phyloP scores from a whole-genome alignment of 176 grass and related monocot genomes.

The Carex kokanica region DNA sequence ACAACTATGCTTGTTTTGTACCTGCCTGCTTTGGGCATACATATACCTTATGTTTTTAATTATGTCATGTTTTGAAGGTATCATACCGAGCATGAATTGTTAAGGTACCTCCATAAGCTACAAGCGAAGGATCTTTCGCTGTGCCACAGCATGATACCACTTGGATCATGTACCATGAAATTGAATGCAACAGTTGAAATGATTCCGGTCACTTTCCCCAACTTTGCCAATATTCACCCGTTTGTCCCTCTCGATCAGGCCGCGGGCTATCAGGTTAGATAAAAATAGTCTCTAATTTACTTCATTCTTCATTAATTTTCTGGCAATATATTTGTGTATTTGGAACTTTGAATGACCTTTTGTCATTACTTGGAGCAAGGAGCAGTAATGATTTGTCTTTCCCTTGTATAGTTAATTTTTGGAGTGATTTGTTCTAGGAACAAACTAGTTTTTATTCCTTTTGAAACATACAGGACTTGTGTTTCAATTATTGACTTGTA shows the following conservation, averaged over 20 bases:
- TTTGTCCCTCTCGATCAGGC: conserved; percentile 84
- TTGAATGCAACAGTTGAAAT: conserved; percentile 92
- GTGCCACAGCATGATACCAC: conserved; percentile 99
- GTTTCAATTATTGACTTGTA: not conserved
- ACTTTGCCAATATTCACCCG: conserved; percentile 82
- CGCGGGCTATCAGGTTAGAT: conserved; percentile 73
- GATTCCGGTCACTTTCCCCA: conserved; percentile 97
- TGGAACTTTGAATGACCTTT: not conserved
- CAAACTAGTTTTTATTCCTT: not conserved
- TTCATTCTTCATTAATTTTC: not conserved
- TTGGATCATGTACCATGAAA: conserved; percentile 99
- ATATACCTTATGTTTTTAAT: conserved; percentile 12
- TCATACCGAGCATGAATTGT: conserved; percentile 95
- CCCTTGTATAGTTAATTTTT: not conserved
- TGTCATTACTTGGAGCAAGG: not conserved
- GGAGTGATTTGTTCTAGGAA: conserved; percentile 22
- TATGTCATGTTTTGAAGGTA: conserved; percentile 56
- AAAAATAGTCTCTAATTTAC: not conserved
- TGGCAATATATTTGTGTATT: not conserved
- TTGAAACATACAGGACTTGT: conserved; percentile 6
- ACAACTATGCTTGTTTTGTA: not conserved
- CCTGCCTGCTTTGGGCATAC: not conserved
- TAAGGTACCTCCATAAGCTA: conserved; percentile 89
- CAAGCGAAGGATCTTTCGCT: conserved; percentile 90
- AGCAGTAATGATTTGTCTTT: not conserved